A percentile compares a stretch with the other conserved stretches of the same genome.
phyloP scores from a whole-genome alignment of 2,329 filamentous ascomycete genomes.

The Cadophora sp. region DNA sequence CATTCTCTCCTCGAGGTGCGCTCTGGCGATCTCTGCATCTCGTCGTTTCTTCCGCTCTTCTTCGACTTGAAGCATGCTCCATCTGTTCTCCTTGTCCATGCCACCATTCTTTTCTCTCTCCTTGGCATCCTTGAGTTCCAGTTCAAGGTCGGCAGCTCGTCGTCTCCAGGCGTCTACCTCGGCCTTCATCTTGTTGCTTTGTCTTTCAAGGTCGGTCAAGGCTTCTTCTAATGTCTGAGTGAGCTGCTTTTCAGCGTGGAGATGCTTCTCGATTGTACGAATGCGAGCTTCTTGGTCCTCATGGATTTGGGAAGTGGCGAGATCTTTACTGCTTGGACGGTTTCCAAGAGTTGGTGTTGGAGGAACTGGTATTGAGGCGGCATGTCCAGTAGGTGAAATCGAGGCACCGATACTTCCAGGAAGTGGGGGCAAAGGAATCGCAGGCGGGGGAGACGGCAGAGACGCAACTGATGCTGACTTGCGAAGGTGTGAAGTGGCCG shows the following conservation, averaged over 20 bases:
- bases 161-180: conserved; percentile 92
- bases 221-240: conserved; percentile 96
- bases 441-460: conserved; percentile 90
- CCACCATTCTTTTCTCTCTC: conserved; percentile 49
- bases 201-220: conserved; percentile 88
- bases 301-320: conserved; percentile 76
- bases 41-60: conserved; percentile 93
- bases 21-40: conserved; percentile 86
- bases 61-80: conserved; percentile 88
- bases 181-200: conserved; percentile 88
- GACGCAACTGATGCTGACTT: conserved; percentile 86
- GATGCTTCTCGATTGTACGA: conserved; percentile 93
- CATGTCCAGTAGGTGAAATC: conserved; percentile 52
- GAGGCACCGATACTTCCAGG: conserved; percentile 63
- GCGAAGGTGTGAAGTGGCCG: conserved; percentile 58
- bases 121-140: conserved; percentile 58
- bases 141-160: conserved; percentile 68
- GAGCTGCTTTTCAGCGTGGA: conserved; percentile 94
- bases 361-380: conserved; percentile 49
- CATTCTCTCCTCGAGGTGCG: conserved; percentile 93
- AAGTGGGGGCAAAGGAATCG: conserved; percentile 92
- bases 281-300: conserved; percentile 97
- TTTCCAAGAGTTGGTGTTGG: conserved; percentile 64
- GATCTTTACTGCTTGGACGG: conserved; percentile 83
- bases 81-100: conserved; percentile 54